Percentiles rank a stretch among this genome's conserved stretches.
phyloP scores from a whole-genome alignment of 108 stramenopile genomes.

The Mediolabrus comicus region DNA sequence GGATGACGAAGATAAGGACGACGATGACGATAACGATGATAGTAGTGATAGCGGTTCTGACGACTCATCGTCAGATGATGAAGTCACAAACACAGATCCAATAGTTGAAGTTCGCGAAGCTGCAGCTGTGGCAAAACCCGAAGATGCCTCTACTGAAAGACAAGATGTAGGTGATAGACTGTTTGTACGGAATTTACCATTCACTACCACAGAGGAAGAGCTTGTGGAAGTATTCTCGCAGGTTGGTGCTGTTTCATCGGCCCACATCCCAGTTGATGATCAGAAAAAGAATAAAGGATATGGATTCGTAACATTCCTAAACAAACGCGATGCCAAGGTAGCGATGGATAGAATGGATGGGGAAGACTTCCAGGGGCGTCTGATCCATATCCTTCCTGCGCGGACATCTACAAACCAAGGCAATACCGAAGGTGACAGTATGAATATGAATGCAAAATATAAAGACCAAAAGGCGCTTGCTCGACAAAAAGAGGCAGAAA shows the following conservation, averaged over 20 bases:
- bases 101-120: neutral
- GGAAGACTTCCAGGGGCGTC: constrained; percentile 84
- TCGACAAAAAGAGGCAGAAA: constrained; percentile 80
- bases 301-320: constrained; percentile 87
- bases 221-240: constrained; percentile 75
- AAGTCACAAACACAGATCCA: constrained; percentile 4
- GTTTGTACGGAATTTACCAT: constrained; percentile 96
- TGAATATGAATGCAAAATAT: constrained; percentile 62
- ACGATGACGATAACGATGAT: constrained; percentile 19
- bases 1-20: constrained; percentile 46
- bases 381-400: constrained; percentile 85
- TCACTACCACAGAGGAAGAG: constrained; percentile 89
- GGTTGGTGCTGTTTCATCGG: constrained; percentile 75
- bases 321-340: constrained; percentile 49
- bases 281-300: constrained; percentile 90
- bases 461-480: constrained; percentile 89
- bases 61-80: constrained; percentile 10
- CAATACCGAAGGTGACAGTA: constrained; percentile 5
- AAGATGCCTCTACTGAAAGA: neutral
- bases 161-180: constrained; percentile 52
- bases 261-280: constrained; percentile 95
- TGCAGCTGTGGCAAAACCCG: neutral
- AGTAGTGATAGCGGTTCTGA: constrained; percentile 30
- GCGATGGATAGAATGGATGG: constrained; percentile 71
- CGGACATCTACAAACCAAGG: constrained; percentile 47